A percentile compares a stretch with the other conserved stretches of the same genome.
Evolutionary conservation across 2,329 filamentous ascomycete species (phyloP).

Genomic region (Dothideomycetidae sp.): DNA sequence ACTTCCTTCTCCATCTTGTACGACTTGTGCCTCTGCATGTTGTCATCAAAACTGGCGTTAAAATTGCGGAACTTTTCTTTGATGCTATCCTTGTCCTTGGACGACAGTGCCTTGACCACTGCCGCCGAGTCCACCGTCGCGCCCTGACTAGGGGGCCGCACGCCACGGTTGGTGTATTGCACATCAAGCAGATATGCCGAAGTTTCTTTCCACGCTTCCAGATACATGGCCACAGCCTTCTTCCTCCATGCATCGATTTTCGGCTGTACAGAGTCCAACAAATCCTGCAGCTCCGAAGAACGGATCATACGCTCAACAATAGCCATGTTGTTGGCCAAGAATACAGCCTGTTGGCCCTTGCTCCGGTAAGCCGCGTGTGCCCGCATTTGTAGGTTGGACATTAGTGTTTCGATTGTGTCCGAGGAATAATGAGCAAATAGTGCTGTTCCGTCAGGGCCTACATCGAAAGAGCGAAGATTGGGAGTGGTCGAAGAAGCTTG

Average conservation of each 20-base stretch:
- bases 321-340: conserved; percentile 75
- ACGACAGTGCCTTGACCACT: conserved; percentile 68
- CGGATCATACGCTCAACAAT: conserved; percentile 75
- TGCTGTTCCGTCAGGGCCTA: conserved; percentile 73
- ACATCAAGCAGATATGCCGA: conserved; percentile 77
- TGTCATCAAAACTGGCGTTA: conserved; percentile 79
- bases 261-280: conserved; percentile 43
- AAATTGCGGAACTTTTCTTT: conserved; percentile 93
- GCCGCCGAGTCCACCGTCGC: conserved; percentile 56
- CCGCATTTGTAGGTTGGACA: conserved; percentile 62
- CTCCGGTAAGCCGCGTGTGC: conserved; percentile 58
- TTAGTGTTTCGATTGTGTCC: conserved; percentile 73
- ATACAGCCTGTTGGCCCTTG: conserved; percentile 70
- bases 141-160: conserved; percentile 59
- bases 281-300: conserved; percentile 59
- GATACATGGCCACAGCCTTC: conserved; percentile 66
- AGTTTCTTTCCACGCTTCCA: conserved; percentile 77
- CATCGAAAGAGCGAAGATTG: conserved; percentile 66
- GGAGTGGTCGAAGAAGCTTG: conserved; percentile 42
- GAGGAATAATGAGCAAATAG: conserved; percentile 81
- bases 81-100: conserved; percentile 89
- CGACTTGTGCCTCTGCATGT: conserved; percentile 67
- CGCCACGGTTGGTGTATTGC: conserved; percentile 67
- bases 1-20: conserved; percentile 89
- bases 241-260: conserved; percentile 78